Evolutionary conservation across 2,329 filamentous ascomycete species (phyloP).

Genomic region (Penicillium brevicompactum): DNA sequence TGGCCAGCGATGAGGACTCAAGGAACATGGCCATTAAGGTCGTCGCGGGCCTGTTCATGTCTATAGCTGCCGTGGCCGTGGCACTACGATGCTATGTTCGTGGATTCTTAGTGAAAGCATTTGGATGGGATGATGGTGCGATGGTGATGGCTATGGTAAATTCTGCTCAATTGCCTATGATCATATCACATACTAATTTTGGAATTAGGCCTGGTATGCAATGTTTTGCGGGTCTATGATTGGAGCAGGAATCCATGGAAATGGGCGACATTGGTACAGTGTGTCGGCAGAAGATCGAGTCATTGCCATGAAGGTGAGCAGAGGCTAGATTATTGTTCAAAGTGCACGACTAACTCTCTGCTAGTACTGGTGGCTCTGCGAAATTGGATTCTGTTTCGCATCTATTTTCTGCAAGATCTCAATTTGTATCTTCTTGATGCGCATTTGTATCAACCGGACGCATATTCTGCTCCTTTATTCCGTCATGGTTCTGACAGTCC

Average conservation of each 20-base stretch:
- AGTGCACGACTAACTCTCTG: background rate
- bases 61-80: constrained; percentile 29
- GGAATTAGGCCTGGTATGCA: constrained; percentile 25
- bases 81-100: constrained; percentile 37
- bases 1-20: constrained; percentile 18
- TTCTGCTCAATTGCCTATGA: background rate
- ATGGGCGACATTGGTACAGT: constrained; percentile 21
- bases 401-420: constrained; percentile 54
- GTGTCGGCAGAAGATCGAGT: constrained; percentile 17
- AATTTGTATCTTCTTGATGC: constrained; percentile 55
- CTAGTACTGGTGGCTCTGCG: constrained; percentile 54
- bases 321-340: background rate
- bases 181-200: background rate
- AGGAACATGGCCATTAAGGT: constrained; percentile 26
- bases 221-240: constrained; percentile 37
- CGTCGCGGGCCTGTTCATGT: constrained; percentile 31
- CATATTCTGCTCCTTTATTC: constrained; percentile 52
- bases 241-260: constrained; percentile 32
- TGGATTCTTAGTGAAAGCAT: constrained; percentile 31
- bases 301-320: constrained; percentile 27
- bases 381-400: constrained; percentile 53
- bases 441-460: constrained; percentile 48
- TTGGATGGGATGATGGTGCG: constrained; percentile 36
- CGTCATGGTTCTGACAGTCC: constrained; percentile 47
- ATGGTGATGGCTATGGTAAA: constrained; percentile 34